Base-by-base conservation (phyloP, 805 yeast genomes). In the Candida pseudoglaebosa region DNA sequence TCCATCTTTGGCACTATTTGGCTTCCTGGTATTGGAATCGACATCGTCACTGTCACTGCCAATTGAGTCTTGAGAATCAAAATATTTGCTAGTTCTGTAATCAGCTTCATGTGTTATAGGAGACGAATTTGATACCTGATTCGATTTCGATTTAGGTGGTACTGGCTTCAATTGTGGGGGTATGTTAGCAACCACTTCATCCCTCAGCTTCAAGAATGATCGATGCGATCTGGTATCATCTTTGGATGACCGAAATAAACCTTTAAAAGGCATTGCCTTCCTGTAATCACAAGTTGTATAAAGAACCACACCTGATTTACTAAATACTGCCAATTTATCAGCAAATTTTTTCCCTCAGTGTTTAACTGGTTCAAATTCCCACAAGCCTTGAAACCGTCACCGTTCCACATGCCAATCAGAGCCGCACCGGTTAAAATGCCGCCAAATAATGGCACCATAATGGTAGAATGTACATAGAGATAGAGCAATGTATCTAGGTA, bases 191-290 rank as follows among this genome's bases (percentile, higher is more conserved):
- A 30, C 15, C n/a, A n/a, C 17, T 16, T 30, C 19, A 17, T 30
- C 33, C 15, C 15, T 30, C n/a, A 13, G n/a, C 9, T 16, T n/a
- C 15, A 30, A 30, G 21, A 30, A 16, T 16, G 33, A n/a, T 17
- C 33, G n/a, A 30, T 30, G 33, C 17, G 33, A 9, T 19, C 33
- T 30, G 8, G 19, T 13, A 6, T 30, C 33, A n/a, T n/a, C n/a
- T 5, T 8, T 10, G 16, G 33, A 30, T 16, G 19, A 15, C 21
- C 15, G n/a, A 15, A 30, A 30, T 17, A 30, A 30, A 12, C 33
- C 33, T 30, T 12, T 30, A 12, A 30, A 30, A 7, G 33, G 33
- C 33, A 30, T 30, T 5, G 19, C 12, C 26, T 8, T 8, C 26
- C 26, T 22, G 8, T 12, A 22, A 12, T 22, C 26, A 22, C 26